Evolutionary conservation across 768 basidiomycete genomes (phyloP), one percentile per base, ranked within the genome.

Genomic region (Boletus rubroflammeus): DNA sequence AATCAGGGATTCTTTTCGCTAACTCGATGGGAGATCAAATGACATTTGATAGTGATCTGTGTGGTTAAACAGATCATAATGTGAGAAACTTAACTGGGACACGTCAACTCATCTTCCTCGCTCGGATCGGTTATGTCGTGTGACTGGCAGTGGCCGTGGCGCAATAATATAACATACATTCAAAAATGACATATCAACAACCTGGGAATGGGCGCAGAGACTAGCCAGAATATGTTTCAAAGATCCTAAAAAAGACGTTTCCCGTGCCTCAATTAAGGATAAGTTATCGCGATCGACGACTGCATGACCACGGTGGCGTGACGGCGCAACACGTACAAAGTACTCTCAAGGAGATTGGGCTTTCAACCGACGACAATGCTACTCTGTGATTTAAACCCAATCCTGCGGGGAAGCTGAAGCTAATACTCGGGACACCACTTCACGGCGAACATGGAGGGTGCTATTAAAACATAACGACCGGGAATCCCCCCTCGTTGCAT

Each of bases 301-400:
- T 39, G 38, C 26, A 19, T 49, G 55, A 47, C 56, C 49, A 60
- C 46, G 52, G 51, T 48, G 47, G 47, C 47, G 34, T 48, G 34
- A 36, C 17, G 11, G 34, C 58, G 50, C 31, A 55, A 64, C 51
- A 60, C 54, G 56, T 58, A 60, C 56, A 53, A 54, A 80, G 76
- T 70, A 78, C 8, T 76, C 77, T 19, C 76, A 79, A 80, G 80
- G 47, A 80, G 85, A 25, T 82, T 82, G 64, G 65, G 29, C 78
- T 80, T 83, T 85, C 65, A 82, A 80, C 65, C 65, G 72, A 26
- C 75, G 78, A 40, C 48, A 50, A 39, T 40, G 34, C 19, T 39
- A 19, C 47, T 3, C n/a, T 31, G 32, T 57, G 53, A 19, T 38
- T 38, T 38, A 38, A 38, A 38, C 53, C 19, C 36, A 47, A 47